phyloP scores from a whole-genome alignment of 805 yeast species.

The Starmerella powellii region DNA sequence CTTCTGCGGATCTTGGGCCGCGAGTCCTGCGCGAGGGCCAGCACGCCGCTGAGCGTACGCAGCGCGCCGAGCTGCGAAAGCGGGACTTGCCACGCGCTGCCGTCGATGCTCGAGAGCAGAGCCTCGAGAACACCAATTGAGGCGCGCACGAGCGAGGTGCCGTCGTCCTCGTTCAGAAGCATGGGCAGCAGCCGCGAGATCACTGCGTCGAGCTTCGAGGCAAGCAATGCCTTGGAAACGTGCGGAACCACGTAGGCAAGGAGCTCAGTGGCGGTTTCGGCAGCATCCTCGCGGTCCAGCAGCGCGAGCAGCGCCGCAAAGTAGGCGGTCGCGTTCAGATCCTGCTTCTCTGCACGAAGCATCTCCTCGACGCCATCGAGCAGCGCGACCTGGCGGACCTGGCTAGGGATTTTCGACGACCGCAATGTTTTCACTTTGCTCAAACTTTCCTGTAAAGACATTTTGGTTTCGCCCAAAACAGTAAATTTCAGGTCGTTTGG shows the following conservation, averaged over 20 bases:
- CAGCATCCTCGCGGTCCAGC: conserved; percentile 65
- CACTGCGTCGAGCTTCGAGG: conserved; percentile 64
- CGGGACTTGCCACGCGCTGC: conserved; percentile 50
- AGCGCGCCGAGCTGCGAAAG: conserved; percentile 22
- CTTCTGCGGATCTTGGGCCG: conserved; percentile 94
- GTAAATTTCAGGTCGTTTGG: background rate
- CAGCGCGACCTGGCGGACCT: conserved; percentile 49
- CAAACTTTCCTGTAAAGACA: conserved; percentile 19
- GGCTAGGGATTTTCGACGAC: conserved; percentile 20
- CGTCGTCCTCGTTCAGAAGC: conserved; percentile 53
- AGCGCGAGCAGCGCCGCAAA: conserved; percentile 72
- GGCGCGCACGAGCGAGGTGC: conserved; percentile 71
- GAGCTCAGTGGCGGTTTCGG: conserved; percentile 66
- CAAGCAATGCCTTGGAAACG: conserved; percentile 55
- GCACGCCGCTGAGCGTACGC: conserved; percentile 22
- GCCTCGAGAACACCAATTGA: conserved; percentile 78
- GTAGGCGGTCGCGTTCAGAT: conserved; percentile 55
- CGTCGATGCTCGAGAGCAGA: conserved; percentile 67
- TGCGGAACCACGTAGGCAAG: conserved; percentile 68
- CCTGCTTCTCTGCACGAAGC: conserved; percentile 48
- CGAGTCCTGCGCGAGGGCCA: conserved; percentile 64
- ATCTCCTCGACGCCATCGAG: conserved; percentile 85
- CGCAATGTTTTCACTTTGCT: conserved; percentile 13
- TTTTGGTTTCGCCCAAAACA: background rate
- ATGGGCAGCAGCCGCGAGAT: conserved; percentile 72